Base-by-base conservation (phyloP, 768 basidiomycete species). In the Lactarius hengduanensis region DNA sequence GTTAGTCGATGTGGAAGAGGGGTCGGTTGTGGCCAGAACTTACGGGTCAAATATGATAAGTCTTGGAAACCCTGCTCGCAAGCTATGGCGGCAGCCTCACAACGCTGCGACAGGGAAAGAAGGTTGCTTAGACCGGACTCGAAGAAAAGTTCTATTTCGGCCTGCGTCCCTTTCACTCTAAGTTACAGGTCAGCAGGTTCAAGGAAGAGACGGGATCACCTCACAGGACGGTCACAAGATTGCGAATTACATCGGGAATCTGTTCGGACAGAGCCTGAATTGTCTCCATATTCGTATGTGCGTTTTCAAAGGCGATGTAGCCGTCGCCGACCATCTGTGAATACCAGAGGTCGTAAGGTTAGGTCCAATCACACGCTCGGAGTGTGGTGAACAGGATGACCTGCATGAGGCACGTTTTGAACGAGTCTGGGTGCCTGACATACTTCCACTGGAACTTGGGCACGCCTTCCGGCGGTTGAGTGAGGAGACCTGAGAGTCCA, bases 331-430 rank as follows among this genome's bases (percentile, higher is more conserved):
- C 66, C 66, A 32, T 38, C 38, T 32, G 22, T n/a, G 56, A 18
- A 2, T 57, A 20, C 38, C 22, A 54, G 26, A 22, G 45, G 10
- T 22, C 9, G n/a, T 9, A 22, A 22, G 26, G 45, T 47, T 22
- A 47, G 10, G 45, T 47, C 45, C 45, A 6, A 50, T 50, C 13
- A 15, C 18, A 26, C 10, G 28, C 28, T n/a, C 20, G 26, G 30
- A 16, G 7, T 20, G 55, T 4, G 32, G 32, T 15, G 53, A 11
- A 30, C 16, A 2, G 10, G 26, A 38, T 34, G 5, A 64, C 62
- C 63, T 64, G 66, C 47, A 45, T 45, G n/a, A 68, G 63, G 34
- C 64, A 68, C 4, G 66, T 57, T 45, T 68, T 68, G 63, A 68
- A 68, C 1, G 66, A 68, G 26, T 62, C 66, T 11, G 66, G 66